Evolutionary conservation across 2,329 filamentous ascomycete genomes (phyloP), one percentile per base, ranked within the genome.

Genomic region (Monosporascus cannonballus): DNA sequence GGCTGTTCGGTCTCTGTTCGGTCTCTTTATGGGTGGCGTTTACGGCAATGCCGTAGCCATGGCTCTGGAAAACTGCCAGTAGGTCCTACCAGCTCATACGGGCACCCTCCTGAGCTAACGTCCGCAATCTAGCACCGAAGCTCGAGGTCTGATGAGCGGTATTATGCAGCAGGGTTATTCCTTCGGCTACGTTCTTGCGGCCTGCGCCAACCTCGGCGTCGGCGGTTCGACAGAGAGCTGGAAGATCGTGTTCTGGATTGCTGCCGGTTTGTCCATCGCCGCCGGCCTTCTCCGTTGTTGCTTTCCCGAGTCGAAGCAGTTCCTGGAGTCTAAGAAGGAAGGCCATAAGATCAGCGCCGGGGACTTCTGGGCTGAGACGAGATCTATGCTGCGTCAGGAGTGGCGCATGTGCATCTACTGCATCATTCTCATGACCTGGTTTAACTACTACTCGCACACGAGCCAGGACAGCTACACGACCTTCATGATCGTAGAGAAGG

Each of bases 101-200:
- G 36, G 49, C 22, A 18, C 50, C n/a, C 24, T 24, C 17, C 9
- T 41, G 7, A n/a, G 36, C 37, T 59, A 25, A 58, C 27, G 25
- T 11, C 17, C 20, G 6, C 24, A 18, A 11, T 63, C 61, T 57
- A 79, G 78, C 52, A 69, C 73, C 47, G 82, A 88, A 52, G 85
- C 88, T 7, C 79, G 89, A 66, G 90, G 90, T 60, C 75, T 94
- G 38, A 89, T 94, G 80, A 89, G 85, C 15, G 90, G 89, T 51
- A 87, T 94, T 49, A 72, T 93, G 18, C 90, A 94, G 63, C 88
- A 91, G 68, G 90, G 89, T 2, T 92, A 91, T 66, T 86, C 86
- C 0, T 79, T 91, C 57, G 89, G 89, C 34, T 93, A 93, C 64
- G 83, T 94, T 41, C 77, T 90, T 56, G 89, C 89, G 6, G 88